Evolutionary conservation across 495 filamentous ascomycete genomes (phyloP).

Genomic region (Aspergillus ellipticus): DNA sequence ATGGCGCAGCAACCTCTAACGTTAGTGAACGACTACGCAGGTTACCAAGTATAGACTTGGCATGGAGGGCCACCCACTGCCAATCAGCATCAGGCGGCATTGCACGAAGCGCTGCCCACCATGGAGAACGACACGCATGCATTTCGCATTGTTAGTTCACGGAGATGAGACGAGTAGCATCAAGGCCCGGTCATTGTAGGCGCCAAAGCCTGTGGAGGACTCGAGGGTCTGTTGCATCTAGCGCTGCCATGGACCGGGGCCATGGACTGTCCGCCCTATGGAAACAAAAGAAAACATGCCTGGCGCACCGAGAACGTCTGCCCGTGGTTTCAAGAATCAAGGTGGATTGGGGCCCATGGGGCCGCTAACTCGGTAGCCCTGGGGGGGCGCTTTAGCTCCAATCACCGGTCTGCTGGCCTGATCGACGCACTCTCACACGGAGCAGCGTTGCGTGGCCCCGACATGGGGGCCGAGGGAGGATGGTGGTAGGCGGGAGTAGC

Average conservation of each 20-base stretch:
- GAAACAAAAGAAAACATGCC: background rate
- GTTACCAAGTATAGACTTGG: constrained; percentile 5
- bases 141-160: background rate
- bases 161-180: background rate
- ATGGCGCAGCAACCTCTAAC: constrained; percentile 17
- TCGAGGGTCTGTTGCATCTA: background rate
- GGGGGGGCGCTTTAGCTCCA: background rate
- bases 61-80: background rate
- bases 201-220: background rate
- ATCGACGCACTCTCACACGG: background rate
- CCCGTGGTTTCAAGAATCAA: background rate
- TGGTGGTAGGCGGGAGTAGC: background rate
- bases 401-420: background rate
- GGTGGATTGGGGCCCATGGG: background rate
- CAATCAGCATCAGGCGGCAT: background rate
- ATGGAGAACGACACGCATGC: background rate
- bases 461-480: background rate
- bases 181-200: background rate
- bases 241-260: background rate
- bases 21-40: background rate
- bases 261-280: background rate
- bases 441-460: background rate
- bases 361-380: background rate
- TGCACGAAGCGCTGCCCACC: background rate
- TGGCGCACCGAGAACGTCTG: background rate